These are phyloP conservation scores for Aechmea fasciata DNA, from an alignment of 176 grass and related monocot species.

Conservation along the genomic window DNA sequence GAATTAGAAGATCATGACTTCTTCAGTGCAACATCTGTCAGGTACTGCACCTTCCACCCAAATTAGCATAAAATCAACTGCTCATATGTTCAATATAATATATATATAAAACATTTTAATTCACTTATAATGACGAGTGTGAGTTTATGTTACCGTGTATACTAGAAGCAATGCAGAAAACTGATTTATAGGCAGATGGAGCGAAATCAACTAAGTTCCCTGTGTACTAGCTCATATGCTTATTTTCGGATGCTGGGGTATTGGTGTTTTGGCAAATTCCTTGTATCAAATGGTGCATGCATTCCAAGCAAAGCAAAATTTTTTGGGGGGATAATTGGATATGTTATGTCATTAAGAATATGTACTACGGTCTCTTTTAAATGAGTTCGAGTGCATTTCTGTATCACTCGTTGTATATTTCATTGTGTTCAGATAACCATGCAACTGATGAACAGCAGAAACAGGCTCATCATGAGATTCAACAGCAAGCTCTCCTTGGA, in stretches of 20 bases:
- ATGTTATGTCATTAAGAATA: not conserved
- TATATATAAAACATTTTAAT: not conserved
- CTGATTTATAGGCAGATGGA: not conserved
- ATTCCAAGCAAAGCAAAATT: not conserved
- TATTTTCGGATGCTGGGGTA: not conserved
- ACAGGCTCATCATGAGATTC: not conserved
- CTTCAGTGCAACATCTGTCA: not conserved
- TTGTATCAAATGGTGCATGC: not conserved
- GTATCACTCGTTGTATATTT: not conserved
- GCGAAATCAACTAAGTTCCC: not conserved
- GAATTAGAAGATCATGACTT: constrained; percentile 12
- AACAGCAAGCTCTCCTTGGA: not conserved
- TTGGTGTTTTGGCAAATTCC: not conserved
- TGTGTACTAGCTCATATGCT: not conserved
- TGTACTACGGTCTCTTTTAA: not conserved
- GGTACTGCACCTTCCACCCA: constrained; percentile 1
- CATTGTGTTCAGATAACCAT: not conserved
- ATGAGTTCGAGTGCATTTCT: not conserved
- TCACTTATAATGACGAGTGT: not conserved
- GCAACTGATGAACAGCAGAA: constrained; percentile 8
- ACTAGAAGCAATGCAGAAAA: not conserved
- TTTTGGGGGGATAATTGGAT: not conserved
- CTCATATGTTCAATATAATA: not conserved
- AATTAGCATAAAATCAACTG: not conserved
- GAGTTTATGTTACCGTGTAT: not conserved